Base-by-base conservation (phyloP, 768 basidiomycete species). In the Rhodocollybia butyracea region DNA sequence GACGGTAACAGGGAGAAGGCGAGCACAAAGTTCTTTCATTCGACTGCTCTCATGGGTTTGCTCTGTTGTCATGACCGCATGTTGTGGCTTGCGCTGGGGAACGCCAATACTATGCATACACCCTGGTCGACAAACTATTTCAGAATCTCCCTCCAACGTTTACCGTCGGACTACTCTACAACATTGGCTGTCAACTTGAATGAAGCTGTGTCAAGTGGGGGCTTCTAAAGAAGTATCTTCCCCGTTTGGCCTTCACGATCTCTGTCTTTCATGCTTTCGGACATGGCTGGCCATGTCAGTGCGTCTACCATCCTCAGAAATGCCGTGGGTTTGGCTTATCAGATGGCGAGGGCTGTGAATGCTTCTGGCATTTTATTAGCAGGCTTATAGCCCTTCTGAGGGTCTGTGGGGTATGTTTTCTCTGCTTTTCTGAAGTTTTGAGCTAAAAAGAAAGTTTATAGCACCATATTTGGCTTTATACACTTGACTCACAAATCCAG, bases 251-350 rank as follows among this genome's bases (percentile, higher is more conserved):
- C 0, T 73, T 68, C 50, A 65, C 57, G 3, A 63, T 68, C 1
- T 66, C 69, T 1, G 66, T 73, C 1, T 72, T 76, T 57, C 74
- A 77, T 64, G 70, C 70, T 0, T 76, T 70, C 55, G 70, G 73
- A 1, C 75, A 76, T 51, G 66, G 70, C 38, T 75, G 74, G 73
- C 59, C 68, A 5, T 74, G 72, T 50, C 71, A 73, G 40, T 19
- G 73, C 2, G 57, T 69, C 5, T 75, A 67, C 57, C 68, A 75
- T 51, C 75, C 73, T 3, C 55, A 69, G 3, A 66, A 70, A 40
- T 51, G 50, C 39, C 34, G 53, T 17, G 65, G 63, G 17, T 61
- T n/a, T n/a, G n/a, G n/a, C n/a, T n/a, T n/a, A n/a, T n/a, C n/a
- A n/a, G n/a, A n/a, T n/a, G n/a, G n/a, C n/a, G n/a, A n/a, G n/a